A percentile compares a stretch with the other conserved stretches of the same genome.
These are phyloP conservation scores for Andalucia godoyi DNA, from an alignment of 78 protist genomes.

Conservation along the genomic window DNA sequence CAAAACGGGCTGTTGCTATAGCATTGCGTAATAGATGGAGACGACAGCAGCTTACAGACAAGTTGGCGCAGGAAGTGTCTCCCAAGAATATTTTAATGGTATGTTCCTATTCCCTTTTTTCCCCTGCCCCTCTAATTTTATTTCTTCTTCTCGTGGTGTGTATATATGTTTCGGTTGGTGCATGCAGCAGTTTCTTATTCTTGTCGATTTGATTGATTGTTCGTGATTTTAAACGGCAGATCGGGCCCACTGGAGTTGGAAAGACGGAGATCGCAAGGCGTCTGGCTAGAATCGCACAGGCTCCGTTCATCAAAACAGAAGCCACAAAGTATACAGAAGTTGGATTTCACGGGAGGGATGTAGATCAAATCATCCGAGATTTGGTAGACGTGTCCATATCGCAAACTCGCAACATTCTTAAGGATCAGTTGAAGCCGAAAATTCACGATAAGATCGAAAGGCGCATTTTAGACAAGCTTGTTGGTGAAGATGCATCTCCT, in stretches of 20 bases:
- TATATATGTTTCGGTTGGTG: too few species aligned
- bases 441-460: conserved; percentile 22
- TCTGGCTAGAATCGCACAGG: conserved; percentile 67
- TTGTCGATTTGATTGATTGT: too few species aligned
- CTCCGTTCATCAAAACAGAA: conserved; percentile 87
- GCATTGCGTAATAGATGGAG: conserved; percentile 50
- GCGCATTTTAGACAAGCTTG: conserved; percentile 14
- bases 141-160: too few species aligned
- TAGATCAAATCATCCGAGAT: conserved; percentile 63
- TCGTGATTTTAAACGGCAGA: too few species aligned
- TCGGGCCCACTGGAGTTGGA: conserved; percentile 77
- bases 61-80: conserved; percentile 35
- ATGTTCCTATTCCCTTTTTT: too few species aligned
- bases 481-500: conserved; percentile 7
- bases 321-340: conserved; percentile 90
- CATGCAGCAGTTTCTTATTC: too few species aligned
- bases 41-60: conserved; percentile 9
- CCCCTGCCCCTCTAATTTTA: too few species aligned
- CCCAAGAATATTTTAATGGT: conserved; percentile 91
- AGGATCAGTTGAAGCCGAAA: not conserved
- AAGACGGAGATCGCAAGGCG: conserved; percentile 85
- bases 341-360: conserved; percentile 80
- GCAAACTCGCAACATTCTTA: conserved; percentile 4
- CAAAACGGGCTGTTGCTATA: conserved; percentile 58
- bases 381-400: conserved; percentile 29